Base-by-base conservation (phyloP, 306 rosid species). In the Cucurbita ficifolia region DNA sequence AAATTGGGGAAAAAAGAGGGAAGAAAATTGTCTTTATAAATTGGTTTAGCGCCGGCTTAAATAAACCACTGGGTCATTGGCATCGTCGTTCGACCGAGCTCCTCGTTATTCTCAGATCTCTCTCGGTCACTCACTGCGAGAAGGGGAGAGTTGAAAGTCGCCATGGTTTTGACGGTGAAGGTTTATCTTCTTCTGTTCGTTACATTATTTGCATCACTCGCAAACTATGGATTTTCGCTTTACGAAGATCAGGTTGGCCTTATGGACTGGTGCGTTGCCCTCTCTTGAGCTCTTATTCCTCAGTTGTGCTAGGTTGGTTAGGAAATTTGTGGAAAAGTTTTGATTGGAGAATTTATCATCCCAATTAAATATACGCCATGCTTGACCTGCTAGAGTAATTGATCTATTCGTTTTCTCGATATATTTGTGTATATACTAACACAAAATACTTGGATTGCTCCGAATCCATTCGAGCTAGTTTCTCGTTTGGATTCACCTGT, bases 181-280 rank as follows among this genome's bases (percentile, higher is more conserved):
- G 82, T 71, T 81, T 82, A 60, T 58, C 82, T 85, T 62, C 48
- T 62, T 42, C 76, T 88, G 58, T 62, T 84, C 62, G 4, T 74
- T 0, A 33, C 87, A 9, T 75, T 89, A 57, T 73, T 84, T 35
- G 80, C 82, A 0, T 78, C 46, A 4, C 45, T 82, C 43, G 63
- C 59, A 8, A 49, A 78, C 58, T 78, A 81, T 63, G 60, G 74
- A 78, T 75, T 54, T 49, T 89, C 99, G 21, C 86, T 95, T 2
- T 88, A 82, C 82, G 91, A 91, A 86, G 99, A 95, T 88, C 99
- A 95, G 86, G 90, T 87, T 33, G 99, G 97, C 61, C 99, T 91
- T 71, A 83, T 88, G 90, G 99, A 91, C 79, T 95, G 99, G 99
- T 95, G 57, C 76, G 76, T 84, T 79, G 77, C 81, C 49, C 72